Percentiles rank a stretch among this genome's conserved stretches.
These are phyloP conservation scores for Colletotrichum magnum DNA, from an alignment of 2,329 filamentous ascomycete species.

Conservation along the genomic window DNA sequence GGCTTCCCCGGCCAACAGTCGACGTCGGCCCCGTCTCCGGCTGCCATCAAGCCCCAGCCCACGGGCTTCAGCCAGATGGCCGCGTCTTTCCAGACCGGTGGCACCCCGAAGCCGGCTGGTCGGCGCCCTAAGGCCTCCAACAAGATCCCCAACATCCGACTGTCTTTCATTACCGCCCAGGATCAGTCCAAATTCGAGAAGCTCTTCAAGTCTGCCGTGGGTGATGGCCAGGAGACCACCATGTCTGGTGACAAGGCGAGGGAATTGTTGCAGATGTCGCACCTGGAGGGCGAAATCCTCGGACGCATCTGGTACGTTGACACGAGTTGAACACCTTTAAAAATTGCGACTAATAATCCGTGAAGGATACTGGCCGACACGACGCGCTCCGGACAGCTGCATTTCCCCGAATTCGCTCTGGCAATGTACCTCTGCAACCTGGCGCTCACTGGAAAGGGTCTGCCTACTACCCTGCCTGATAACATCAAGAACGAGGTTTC, in stretches of 20 bases:
- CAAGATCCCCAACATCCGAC: constrained; percentile 92
- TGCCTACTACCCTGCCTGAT: constrained; percentile 84
- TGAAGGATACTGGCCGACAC: constrained; percentile 91
- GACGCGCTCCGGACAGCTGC: constrained; percentile 93
- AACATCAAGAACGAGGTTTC: constrained; percentile 96
- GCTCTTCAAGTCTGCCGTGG: constrained; percentile 94
- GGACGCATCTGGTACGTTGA: constrained; percentile 87
- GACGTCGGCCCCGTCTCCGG: constrained; percentile 64
- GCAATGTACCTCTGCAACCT: constrained; percentile 99
- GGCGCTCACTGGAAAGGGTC: constrained; percentile 86
- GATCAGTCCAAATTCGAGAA: constrained; percentile 99
- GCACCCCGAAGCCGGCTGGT: constrained; percentile 60
- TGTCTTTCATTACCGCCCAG: constrained; percentile 95
- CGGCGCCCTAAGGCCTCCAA: constrained; percentile 68
- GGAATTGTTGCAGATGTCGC: constrained; percentile 89
- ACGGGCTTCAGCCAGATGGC: constrained; percentile 78
- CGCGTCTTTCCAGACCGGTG: constrained; percentile 73
- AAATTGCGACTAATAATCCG: constrained; percentile 40
- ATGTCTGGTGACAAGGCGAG: constrained; percentile 94
- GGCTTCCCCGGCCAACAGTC: constrained; percentile 65
- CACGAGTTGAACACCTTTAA: background rate
- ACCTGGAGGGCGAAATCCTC: constrained; percentile 87
- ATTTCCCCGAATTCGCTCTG: constrained; percentile 97
- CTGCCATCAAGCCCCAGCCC: constrained; percentile 74
- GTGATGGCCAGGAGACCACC: constrained; percentile 80